Percentiles rank a stretch among this genome's conserved stretches.
phyloP scores from a whole-genome alignment of 164 flowering plant genomes.

The Warburgia ugandensis region DNA sequence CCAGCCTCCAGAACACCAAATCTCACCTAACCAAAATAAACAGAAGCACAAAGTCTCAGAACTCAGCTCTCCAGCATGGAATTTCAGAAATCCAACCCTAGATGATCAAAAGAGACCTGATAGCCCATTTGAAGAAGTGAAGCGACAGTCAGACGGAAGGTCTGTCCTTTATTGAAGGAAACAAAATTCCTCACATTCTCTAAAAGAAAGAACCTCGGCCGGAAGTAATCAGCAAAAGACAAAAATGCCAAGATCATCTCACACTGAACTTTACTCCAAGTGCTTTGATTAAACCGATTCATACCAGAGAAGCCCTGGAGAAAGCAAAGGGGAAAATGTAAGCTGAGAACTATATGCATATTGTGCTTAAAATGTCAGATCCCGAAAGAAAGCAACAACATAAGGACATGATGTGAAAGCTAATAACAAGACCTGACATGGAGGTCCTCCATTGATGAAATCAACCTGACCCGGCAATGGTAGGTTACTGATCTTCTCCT shows the following conservation, averaged over 20 bases:
- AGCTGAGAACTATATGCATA: too few species aligned
- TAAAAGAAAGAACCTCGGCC: conserved; percentile 76
- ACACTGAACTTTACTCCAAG: conserved; percentile 96
- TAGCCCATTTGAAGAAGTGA: conserved; percentile 98
- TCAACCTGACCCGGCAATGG: conserved; percentile 94
- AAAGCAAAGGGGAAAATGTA: not conserved
- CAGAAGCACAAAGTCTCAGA: not conserved
- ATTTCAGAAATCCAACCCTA: not conserved
- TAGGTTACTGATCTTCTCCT: conserved; percentile 44
- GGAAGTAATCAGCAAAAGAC: conserved; percentile 85
- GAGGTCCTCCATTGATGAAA: conserved; percentile 97
- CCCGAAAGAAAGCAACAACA: too few species aligned
- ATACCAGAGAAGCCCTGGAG: conserved; percentile 96
- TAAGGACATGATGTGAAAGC: not conserved
- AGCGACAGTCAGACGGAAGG: conserved; percentile 77
- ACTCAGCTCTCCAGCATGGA: too few species aligned
- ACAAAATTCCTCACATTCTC: conserved; percentile 93
- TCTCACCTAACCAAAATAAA: conserved; percentile 59
- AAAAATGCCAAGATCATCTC: conserved; percentile 94
- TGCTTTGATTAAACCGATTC: conserved; percentile 84
- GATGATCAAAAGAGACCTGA: conserved; percentile 46
- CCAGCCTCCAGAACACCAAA: conserved; percentile 97
- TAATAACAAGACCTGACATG: conserved; percentile 56
- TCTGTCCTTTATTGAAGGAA: conserved; percentile 92
- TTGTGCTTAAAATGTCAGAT: too few species aligned